Evolutionary conservation across 2,329 filamentous ascomycete species (phyloP).

Genomic region (Massarina eburnea): DNA sequence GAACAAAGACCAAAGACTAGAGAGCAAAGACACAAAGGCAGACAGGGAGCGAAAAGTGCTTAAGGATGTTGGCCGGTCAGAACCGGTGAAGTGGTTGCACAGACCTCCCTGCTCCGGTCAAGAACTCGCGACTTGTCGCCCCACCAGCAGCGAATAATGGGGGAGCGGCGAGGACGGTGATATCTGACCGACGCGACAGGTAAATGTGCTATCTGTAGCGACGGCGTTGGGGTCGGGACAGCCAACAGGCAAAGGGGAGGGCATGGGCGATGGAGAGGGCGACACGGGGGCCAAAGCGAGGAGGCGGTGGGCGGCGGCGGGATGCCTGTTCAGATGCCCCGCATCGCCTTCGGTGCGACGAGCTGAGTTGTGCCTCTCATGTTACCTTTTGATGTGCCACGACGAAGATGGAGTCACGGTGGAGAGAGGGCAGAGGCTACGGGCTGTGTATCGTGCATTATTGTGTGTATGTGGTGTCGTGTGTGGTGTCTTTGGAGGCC

Average conservation of each 20-base stretch:
- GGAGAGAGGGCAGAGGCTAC: too few species aligned
- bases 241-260: neutral
- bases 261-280: too few species aligned
- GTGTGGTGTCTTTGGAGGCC: too few species aligned
- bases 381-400: too few species aligned
- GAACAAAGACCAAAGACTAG: too few species aligned
- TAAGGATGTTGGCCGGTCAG: neutral
- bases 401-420: too few species aligned
- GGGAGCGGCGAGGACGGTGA: neutral
- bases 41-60: neutral
- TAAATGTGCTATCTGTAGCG: neutral
- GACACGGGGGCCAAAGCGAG: neutral
- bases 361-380: slow-evolving; percentile 4
- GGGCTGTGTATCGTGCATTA: too few species aligned
- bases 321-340: neutral
- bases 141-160: neutral
- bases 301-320: neutral
- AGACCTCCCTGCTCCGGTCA: slow-evolving; percentile 7
- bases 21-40: too few species aligned
- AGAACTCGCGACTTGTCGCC: neutral
- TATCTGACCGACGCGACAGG: neutral
- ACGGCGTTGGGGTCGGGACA: neutral
- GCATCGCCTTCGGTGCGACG: neutral
- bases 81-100: slow-evolving; percentile 8
- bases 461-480: too few species aligned